These are phyloP conservation scores for Neurospora intermedia DNA, from an alignment of 495 filamentous ascomycete species.

Conservation along the genomic window DNA sequence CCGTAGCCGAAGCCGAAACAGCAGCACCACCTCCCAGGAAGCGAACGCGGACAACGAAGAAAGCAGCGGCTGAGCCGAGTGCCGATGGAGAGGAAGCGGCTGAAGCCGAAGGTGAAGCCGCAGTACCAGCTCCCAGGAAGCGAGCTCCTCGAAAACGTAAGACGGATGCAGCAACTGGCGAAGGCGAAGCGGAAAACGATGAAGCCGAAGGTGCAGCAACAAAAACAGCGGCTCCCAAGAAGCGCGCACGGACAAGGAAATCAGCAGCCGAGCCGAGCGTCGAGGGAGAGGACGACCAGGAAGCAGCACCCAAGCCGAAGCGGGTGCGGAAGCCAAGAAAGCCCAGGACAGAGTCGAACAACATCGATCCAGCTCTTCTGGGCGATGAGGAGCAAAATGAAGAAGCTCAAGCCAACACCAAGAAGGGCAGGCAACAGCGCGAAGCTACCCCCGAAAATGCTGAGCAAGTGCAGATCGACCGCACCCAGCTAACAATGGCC, in stretches of 20 bases:
- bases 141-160: conserved; percentile 12
- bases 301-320: background rate
- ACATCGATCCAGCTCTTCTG: background rate
- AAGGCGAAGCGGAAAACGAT: background rate
- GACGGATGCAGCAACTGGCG: background rate
- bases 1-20: background rate
- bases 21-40: conserved; percentile 5
- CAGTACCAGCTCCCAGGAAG: conserved; percentile 3
- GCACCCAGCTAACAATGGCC: conserved; percentile 63
- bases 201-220: conserved; percentile 5
- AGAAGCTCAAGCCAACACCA: conserved; percentile 12
- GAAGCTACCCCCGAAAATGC: conserved; percentile 64
- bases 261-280: background rate
- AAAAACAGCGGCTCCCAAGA: conserved; percentile 7
- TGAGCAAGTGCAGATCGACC: conserved; percentile 59
- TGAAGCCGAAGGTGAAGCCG: background rate
- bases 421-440: conserved; percentile 19
- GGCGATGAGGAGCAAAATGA: conserved; percentile 8
- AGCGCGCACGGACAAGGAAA: conserved; percentile 6
- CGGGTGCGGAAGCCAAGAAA: background rate
- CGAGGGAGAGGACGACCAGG: background rate
- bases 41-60: background rate
- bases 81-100: conserved; percentile 8
- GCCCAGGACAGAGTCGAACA: background rate
- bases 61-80: conserved; percentile 3